phyloP scores from a whole-genome alignment of 441 rosid species.

The Adansonia madagascariensis region DNA sequence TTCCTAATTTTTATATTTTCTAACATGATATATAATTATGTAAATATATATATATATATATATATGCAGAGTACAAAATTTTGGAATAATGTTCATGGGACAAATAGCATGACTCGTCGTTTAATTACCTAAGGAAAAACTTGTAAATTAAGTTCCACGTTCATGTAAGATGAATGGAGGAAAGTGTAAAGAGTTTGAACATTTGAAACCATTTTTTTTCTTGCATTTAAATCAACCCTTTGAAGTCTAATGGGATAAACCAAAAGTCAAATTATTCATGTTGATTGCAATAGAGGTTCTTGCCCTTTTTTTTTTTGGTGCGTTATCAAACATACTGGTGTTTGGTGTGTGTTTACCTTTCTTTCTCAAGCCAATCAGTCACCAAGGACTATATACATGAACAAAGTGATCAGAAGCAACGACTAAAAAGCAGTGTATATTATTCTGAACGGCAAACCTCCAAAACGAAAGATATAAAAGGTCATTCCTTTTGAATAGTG shows the following conservation, averaged over 20 bases:
- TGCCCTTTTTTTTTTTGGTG: not conserved
- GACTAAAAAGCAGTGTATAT: not conserved
- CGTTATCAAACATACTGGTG: not conserved
- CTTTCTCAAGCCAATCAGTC: not conserved
- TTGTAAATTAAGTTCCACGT: not conserved
- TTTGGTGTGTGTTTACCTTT: not conserved
- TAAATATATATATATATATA: too few species aligned
- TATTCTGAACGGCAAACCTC: not conserved
- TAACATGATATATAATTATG: too few species aligned
- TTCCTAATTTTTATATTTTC: too few species aligned
- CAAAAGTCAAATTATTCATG: not conserved
- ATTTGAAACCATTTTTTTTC: not conserved
- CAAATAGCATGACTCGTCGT: not conserved
- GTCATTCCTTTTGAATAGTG: not conserved
- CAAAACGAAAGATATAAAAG: not conserved
- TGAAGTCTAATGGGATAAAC: not conserved
- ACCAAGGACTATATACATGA: not conserved
- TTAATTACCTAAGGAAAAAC: not conserved
- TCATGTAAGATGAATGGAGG: too few species aligned
- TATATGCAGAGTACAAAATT: too few species aligned
- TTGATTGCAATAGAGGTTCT: not conserved
- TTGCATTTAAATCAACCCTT: not conserved
- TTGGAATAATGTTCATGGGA: too few species aligned
- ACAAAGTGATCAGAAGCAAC: too few species aligned
- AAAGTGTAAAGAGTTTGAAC: not conserved